Conservation (phyloP, 2,329 filamentous ascomycete genomes). For the Alternaria conjuncta region DNA sequence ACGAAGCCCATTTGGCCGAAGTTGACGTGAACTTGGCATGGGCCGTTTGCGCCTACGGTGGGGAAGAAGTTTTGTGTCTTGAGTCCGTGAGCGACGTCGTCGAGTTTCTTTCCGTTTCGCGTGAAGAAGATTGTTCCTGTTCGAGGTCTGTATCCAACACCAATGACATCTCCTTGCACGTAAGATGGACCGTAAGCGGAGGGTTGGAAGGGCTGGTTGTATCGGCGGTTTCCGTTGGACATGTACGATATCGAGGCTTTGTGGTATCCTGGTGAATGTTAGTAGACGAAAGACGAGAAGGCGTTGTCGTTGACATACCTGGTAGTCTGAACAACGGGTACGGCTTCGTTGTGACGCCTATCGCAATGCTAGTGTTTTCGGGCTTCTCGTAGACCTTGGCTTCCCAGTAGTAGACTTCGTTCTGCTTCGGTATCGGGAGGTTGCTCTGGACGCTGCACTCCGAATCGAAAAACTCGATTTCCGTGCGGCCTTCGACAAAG, state of each 20-base stretch:
- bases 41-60: slow-evolving; percentile 93
- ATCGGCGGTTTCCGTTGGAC: slow-evolving; percentile 83
- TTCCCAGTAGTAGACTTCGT: slow-evolving; percentile 99
- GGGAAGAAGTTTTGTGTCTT: slow-evolving; percentile 98
- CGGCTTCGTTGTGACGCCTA: slow-evolving; percentile 95
- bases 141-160: slow-evolving; percentile 91
- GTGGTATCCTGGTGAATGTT: slow-evolving; percentile 72
- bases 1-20: slow-evolving; percentile 98
- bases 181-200: slow-evolving; percentile 82
- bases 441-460: slow-evolving; percentile 98
- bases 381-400: slow-evolving; percentile 98
- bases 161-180: slow-evolving; percentile 93
- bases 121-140: slow-evolving; percentile 98
- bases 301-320: slow-evolving; percentile 63
- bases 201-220: slow-evolving; percentile 87
- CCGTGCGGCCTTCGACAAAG: slow-evolving; percentile 93
- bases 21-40: slow-evolving; percentile 92
- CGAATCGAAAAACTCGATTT: slow-evolving; percentile 98
- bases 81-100: slow-evolving; percentile 90
- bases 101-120: slow-evolving; percentile 94
- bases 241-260: slow-evolving; percentile 92
- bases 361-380: slow-evolving; percentile 82
- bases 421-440: slow-evolving; percentile 95
- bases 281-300: slow-evolving; percentile 19
- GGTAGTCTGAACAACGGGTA: slow-evolving; percentile 94